phyloP scores from a whole-genome alignment of 352 stramenopile species.

The Globisporangium cylindrosporum region DNA sequence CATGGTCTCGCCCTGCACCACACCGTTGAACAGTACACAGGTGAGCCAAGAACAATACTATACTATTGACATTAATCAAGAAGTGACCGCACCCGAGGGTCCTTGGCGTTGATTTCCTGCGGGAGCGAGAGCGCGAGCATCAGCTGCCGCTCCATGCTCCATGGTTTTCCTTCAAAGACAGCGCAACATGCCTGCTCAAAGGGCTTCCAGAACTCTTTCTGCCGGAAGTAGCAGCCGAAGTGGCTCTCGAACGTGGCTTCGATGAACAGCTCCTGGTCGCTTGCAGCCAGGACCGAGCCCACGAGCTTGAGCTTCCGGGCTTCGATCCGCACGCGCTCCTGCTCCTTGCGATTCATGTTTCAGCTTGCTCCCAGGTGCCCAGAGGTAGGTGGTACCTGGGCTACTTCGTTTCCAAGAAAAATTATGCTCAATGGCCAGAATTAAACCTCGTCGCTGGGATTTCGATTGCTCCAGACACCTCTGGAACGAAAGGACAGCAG shows the following conservation, averaged over 20 bases:
- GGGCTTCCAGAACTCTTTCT: conserved; percentile 45
- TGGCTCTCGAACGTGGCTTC: conserved; percentile 50
- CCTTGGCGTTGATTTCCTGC: conserved; percentile 63
- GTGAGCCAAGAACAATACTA: neutral
- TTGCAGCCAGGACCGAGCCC: conserved; percentile 32
- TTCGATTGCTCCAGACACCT: neutral
- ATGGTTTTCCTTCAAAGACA: conserved; percentile 25
- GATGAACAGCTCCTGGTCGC: conserved; percentile 40
- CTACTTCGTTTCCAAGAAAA: neutral
- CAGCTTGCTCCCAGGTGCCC: neutral
- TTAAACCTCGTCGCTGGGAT: neutral
- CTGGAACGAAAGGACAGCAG: neutral
- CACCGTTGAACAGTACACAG: neutral
- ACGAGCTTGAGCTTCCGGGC: conserved; percentile 37
- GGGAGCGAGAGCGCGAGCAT: conserved; percentile 61
- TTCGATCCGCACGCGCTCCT: conserved; percentile 32
- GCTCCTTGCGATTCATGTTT: conserved; percentile 11
- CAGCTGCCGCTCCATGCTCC: conserved; percentile 41
- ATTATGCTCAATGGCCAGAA: neutral
- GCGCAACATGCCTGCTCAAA: conserved; percentile 56
- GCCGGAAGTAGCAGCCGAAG: conserved; percentile 35
- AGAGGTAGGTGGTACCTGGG: neutral
- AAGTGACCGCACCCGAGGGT: conserved; percentile 30
- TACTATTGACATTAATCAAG: neutral
- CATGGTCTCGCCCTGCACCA: conserved; percentile 65